These are phyloP conservation scores for Saccharomycopsis schoenii DNA, from an alignment of 805 yeast genomes.

Conservation along the genomic window DNA sequence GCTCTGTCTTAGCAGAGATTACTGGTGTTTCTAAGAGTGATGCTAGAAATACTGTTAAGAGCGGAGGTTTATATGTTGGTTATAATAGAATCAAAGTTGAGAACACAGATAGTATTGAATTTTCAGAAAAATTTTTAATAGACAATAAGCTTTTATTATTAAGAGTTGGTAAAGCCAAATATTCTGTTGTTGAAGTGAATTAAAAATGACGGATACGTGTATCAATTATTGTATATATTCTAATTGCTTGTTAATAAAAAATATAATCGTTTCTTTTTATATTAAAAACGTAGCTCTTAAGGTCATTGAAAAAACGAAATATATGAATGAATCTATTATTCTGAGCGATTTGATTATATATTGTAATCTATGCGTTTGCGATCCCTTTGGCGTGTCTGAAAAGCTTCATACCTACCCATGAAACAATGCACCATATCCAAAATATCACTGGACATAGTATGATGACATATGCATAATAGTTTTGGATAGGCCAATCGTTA, in stretches of 20 bases:
- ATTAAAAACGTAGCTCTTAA: too few relatives aligned
- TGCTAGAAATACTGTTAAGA: conserved; percentile 48
- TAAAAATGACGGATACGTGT: not conserved
- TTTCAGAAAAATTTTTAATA: conserved; percentile 41
- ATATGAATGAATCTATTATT: not conserved
- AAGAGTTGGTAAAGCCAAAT: conserved; percentile 66
- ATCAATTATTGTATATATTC: not conserved
- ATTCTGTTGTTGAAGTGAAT: conserved; percentile 41
- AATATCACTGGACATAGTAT: conserved; percentile 26
- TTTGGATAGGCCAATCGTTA: conserved; percentile 28
- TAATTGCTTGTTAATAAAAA: not conserved
- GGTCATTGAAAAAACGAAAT: not conserved
- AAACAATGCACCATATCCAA: conserved; percentile 60
- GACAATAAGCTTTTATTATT: conserved; percentile 54
- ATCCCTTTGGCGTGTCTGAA: conserved; percentile 69
- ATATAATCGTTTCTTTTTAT: not conserved
- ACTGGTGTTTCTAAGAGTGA: conserved; percentile 44
- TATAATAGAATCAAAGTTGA: conserved; percentile 43
- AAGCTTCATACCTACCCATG: conserved; percentile 73
- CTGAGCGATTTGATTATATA: not conserved
- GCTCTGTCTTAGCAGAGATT: conserved; percentile 41
- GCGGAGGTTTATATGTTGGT: conserved; percentile 72
- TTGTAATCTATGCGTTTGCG: conserved; percentile 19
- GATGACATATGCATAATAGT: conserved; percentile 27
- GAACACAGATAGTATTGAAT: conserved; percentile 38